phyloP scores from a whole-genome alignment of 192 early-diverging fungal species.

The Backusella tarrabulga region DNA sequence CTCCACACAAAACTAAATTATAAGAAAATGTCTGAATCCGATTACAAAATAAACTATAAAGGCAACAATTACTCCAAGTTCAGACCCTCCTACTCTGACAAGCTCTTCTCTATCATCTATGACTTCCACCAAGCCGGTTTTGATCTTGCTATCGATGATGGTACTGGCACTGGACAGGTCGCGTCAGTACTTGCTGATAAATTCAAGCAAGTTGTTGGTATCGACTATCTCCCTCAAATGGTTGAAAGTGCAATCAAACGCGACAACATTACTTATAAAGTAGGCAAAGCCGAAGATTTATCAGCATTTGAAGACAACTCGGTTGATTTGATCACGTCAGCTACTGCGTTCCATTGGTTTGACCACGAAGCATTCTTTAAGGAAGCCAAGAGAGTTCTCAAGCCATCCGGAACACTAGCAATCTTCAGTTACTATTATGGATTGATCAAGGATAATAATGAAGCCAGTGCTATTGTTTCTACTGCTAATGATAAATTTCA shows the following conservation, averaged over 20 bases:
- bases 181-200: slow-evolving; percentile 43
- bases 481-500: slow-evolving; percentile 32
- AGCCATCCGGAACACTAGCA: slow-evolving; percentile 58
- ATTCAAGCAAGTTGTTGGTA: slow-evolving; percentile 49
- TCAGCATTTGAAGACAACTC: slow-evolving; percentile 19
- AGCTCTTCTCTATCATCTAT: slow-evolving; percentile 35
- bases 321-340: slow-evolving; percentile 48
- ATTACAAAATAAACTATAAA: slow-evolving; percentile 14
- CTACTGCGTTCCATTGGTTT: slow-evolving; percentile 59
- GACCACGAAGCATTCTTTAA: slow-evolving; percentile 53
- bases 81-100: slow-evolving; percentile 22
- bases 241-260: slow-evolving; percentile 35
- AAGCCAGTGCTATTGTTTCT: slow-evolving; percentile 31
- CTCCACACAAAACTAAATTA: not conserved
- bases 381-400: slow-evolving; percentile 56
- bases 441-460: slow-evolving; percentile 36
- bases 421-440: slow-evolving; percentile 48
- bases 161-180: slow-evolving; percentile 57
- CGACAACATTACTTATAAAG: slow-evolving; percentile 44
- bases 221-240: slow-evolving; percentile 42
- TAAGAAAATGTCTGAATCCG: not conserved
- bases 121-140: slow-evolving; percentile 45
- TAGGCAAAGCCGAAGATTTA: slow-evolving; percentile 41
- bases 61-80: slow-evolving; percentile 19
- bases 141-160: slow-evolving; percentile 51